Evolutionary conservation across 2,329 filamentous ascomycete species (phyloP).

Genomic region (Ophiostoma novo-ulmi): DNA sequence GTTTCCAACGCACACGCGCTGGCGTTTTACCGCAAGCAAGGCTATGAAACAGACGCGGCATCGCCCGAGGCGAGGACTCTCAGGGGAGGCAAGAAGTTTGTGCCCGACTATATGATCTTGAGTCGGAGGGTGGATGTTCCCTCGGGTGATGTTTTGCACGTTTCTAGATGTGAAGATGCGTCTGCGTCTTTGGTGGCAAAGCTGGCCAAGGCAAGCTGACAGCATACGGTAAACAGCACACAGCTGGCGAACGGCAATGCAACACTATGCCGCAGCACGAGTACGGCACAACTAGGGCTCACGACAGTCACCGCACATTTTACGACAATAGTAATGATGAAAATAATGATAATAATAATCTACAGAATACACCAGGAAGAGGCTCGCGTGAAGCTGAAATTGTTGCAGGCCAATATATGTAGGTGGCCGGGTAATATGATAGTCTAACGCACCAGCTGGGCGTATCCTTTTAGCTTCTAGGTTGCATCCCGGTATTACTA

Average conservation of each 20-base stretch:
- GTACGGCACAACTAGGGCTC: background rate
- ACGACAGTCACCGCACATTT: no score
- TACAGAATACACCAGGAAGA: no score
- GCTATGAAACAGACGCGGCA: conserved; percentile 51
- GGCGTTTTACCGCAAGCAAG: conserved; percentile 57
- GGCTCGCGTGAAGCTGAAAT: no score
- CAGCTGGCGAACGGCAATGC: background rate
- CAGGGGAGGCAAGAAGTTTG: conserved; percentile 50
- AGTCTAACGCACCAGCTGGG: no score
- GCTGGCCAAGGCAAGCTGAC: background rate
- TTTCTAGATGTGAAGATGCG: background rate
- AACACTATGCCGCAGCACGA: background rate
- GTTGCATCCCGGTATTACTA: no score
- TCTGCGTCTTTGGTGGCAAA: background rate
- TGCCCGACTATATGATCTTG: conserved; percentile 57
- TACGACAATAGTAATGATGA: background rate
- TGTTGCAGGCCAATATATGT: no score
- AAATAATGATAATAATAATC: background rate
- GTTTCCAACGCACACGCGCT: conserved; percentile 53
- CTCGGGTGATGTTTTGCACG: background rate
- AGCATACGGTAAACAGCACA: no score
- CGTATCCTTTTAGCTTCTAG: no score
- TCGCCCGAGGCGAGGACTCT: conserved; percentile 52
- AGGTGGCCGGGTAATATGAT: no score
- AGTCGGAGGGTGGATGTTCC: conserved; percentile 41